Evolutionary conservation across 306 rosid species (phyloP).

Genomic region (Vigna trinervia): DNA sequence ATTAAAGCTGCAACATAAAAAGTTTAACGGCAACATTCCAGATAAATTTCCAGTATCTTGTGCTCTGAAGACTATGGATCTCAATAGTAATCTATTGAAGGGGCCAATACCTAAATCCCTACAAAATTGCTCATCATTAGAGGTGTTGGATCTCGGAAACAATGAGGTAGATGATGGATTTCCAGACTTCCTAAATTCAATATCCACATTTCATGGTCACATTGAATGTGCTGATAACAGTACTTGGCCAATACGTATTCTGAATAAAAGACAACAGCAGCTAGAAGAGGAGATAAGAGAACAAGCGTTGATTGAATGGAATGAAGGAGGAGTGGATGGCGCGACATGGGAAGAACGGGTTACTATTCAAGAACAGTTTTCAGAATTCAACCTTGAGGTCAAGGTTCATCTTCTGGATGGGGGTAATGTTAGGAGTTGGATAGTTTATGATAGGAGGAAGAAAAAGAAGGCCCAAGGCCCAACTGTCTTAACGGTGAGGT

Average conservation of each 20-base stretch:
- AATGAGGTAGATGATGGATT: constrained; percentile 29
- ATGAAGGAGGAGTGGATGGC: too few species aligned
- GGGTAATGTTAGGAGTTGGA: too few species aligned
- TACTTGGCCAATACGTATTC: constrained; percentile 18
- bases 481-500: too few species aligned
- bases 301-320: too few species aligned
- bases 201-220: constrained; percentile 40
- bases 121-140: constrained; percentile 29
- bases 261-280: too few species aligned
- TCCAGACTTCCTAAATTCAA: constrained; percentile 41
- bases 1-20: constrained; percentile 41
- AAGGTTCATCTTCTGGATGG: too few species aligned
- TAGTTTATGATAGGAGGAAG: too few species aligned
- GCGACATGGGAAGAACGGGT: too few species aligned
- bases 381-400: too few species aligned
- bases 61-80: constrained; percentile 38
- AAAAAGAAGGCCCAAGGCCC: too few species aligned
- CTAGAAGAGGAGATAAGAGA: too few species aligned
- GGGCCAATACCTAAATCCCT: constrained; percentile 51
- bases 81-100: constrained; percentile 35
- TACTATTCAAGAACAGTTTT: too few species aligned
- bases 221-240: constrained; percentile 33
- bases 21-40: constrained; percentile 27
- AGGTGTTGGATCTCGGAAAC: constrained; percentile 50
- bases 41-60: constrained; percentile 35